Evolutionary conservation across 495 filamentous ascomycete species (phyloP).

Genomic region (Xylaria flabelliformis): DNA sequence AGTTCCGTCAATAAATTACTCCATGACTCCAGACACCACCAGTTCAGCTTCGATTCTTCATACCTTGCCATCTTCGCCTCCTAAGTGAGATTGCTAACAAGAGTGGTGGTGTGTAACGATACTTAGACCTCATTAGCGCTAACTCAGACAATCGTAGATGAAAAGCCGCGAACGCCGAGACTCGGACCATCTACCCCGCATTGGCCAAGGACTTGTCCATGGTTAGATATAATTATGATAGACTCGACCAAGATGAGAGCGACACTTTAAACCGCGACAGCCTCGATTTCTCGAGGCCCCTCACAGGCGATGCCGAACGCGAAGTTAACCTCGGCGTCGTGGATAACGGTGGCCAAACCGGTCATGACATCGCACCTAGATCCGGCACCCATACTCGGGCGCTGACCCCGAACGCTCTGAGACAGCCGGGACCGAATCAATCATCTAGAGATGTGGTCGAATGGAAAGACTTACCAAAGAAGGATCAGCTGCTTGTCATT

Average conservation of each 20-base stretch:
- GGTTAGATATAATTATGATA: slow-evolving; percentile 1
- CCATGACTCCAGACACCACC: background rate
- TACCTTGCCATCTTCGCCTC: background rate
- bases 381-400: background rate
- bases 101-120: background rate
- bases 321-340: background rate
- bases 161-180: background rate
- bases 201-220: background rate
- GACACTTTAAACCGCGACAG: slow-evolving; percentile 1
- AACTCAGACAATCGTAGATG: background rate
- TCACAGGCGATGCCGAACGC: background rate
- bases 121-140: background rate
- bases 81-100: background rate
- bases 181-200: slow-evolving; percentile 8
- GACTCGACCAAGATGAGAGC: background rate
- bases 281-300: background rate
- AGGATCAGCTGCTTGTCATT: slow-evolving; percentile 76
- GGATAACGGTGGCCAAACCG: background rate
- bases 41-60: background rate
- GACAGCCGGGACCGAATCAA: background rate
- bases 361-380: too few relatives aligned
- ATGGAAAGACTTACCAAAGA: slow-evolving; percentile 75
- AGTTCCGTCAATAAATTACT: too few relatives aligned
- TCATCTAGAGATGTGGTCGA: slow-evolving; percentile 51
- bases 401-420: background rate